A percentile compares a stretch with the other conserved stretches of the same genome.
phyloP scores from a whole-genome alignment of 2,329 filamentous ascomycete genomes.

The Aspergillus fumigatiaffinis region DNA sequence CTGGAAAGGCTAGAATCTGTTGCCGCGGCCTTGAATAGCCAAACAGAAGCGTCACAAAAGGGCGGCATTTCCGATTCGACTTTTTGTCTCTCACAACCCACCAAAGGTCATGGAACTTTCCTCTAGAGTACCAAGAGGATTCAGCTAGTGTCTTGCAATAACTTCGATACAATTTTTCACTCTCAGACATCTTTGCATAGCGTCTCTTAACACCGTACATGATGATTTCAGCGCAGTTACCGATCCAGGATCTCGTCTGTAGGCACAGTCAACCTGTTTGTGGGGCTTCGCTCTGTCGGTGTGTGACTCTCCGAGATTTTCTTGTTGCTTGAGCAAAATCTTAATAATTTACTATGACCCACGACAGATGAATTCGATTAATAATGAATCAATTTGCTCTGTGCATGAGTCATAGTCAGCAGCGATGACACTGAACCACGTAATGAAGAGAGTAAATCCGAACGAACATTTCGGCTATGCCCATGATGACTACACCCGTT shows the following conservation, averaged over 20 bases:
- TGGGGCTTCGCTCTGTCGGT: no score
- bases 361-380: neutral
- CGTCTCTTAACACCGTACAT: neutral
- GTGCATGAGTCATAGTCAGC: neutral
- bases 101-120: conserved; percentile 21
- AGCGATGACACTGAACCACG: neutral
- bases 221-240: neutral
- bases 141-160: neutral
- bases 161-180: neutral
- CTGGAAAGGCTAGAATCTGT: no score
- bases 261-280: neutral
- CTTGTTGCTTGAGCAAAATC: neutral
- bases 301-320: neutral
- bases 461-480: neutral
- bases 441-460: neutral
- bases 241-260: no score
- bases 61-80: neutral
- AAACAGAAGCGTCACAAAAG: no score
- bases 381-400: neutral
- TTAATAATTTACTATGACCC: neutral
- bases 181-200: neutral
- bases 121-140: neutral
- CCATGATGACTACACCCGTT: neutral
- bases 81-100: conserved; percentile 4
- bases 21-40: no score